Evolutionary conservation across 2,329 filamentous ascomycete species (phyloP), one percentile per base, ranked within the genome.

Genomic region (Taxawa tesnikishii): DNA sequence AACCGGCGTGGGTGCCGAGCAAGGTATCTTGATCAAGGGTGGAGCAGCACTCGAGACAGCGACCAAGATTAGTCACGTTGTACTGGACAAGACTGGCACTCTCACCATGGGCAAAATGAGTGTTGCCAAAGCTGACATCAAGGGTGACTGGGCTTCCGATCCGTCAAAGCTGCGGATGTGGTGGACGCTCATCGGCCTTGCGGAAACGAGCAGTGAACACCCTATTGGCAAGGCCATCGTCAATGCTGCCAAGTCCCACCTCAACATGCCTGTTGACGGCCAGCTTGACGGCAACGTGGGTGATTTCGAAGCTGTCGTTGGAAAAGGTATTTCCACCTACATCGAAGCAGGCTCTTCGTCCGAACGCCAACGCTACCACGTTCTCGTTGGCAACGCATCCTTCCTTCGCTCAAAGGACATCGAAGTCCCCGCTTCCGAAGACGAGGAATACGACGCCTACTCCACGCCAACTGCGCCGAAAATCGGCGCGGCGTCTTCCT

Each of bases 1-100:
- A 26, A 96, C 90, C n/a, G 90, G 90, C 37, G 77, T 94, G 18
- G 90, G 90, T 31, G 90, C 90, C 3, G 83, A 94, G 56, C 80
- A 94, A 45, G 90, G 90, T 15, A 98, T 98, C 45, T 66, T 98
- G n/a, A 85, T 96, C 54, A 98, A 98, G 60, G 88, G 90, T 33
- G 90, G 90, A 34, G 87, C 83, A 25, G 85, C 87, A 17, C 65
- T 98, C 3, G 88, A 98, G 61, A 84, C 75, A 4, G 82, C 85
- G 0, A 96, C 85, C 6, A 88, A 84, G 55, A 73, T 96, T 43
- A 92, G 79, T 2, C 81, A 93, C 45, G 73, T 96, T 13, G 81
- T 96, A 11, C 73, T 96, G 14, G 88, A 96, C 63, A 96, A 96
- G 69, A 96, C 88, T 2, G 88, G 88, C 17, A 96, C 88, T 3